Percentiles rank a stretch among this genome's conserved stretches.
phyloP scores from a whole-genome alignment of 805 yeast genomes.

The Kodamaea laetipori region DNA sequence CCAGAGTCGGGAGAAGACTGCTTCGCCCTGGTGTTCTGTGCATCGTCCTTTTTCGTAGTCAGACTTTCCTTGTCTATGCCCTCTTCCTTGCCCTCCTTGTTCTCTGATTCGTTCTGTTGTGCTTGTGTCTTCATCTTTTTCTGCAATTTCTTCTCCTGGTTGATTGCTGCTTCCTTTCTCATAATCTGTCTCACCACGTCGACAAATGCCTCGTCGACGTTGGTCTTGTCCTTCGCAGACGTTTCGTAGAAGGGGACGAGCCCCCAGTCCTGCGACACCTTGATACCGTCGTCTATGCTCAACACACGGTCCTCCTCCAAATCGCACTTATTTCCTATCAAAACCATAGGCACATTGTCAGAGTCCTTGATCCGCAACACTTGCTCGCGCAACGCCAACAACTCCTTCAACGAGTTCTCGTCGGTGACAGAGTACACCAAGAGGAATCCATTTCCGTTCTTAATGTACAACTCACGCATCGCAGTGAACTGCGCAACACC shows the following conservation, averaged over 20 bases:
- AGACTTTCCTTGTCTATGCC: conserved; percentile 5
- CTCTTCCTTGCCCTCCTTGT: conserved; percentile 6
- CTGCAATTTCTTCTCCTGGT: conserved; percentile 48
- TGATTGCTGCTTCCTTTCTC: conserved; percentile 61
- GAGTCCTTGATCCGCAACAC: conserved; percentile 81
- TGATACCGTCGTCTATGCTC: conserved; percentile 78
- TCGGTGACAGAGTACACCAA: conserved; percentile 62
- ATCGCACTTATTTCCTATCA: conserved; percentile 92
- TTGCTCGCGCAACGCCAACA: conserved; percentile 78
- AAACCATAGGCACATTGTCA: conserved; percentile 78
- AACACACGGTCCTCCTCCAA: conserved; percentile 72
- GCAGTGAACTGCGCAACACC: conserved; percentile 90
- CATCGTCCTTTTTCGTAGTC: conserved; percentile 13
- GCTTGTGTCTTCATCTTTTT: conserved; percentile 30
- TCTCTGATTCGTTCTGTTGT: conserved; percentile 11
- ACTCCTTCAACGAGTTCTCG: conserved; percentile 69
- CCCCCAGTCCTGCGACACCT: conserved; percentile 84
- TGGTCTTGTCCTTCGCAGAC: conserved; percentile 86
- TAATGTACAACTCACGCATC: conserved; percentile 86
- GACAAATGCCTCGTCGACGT: conserved; percentile 87
- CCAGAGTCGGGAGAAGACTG: conserved; percentile 21
- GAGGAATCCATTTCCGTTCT: conserved; percentile 77
- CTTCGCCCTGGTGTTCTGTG: conserved; percentile 20
- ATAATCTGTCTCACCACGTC: conserved; percentile 89
- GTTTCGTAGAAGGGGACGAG: conserved; percentile 90